phyloP scores from a whole-genome alignment of 2,329 filamentous ascomycete genomes.

The Escovopsis sp. region DNA sequence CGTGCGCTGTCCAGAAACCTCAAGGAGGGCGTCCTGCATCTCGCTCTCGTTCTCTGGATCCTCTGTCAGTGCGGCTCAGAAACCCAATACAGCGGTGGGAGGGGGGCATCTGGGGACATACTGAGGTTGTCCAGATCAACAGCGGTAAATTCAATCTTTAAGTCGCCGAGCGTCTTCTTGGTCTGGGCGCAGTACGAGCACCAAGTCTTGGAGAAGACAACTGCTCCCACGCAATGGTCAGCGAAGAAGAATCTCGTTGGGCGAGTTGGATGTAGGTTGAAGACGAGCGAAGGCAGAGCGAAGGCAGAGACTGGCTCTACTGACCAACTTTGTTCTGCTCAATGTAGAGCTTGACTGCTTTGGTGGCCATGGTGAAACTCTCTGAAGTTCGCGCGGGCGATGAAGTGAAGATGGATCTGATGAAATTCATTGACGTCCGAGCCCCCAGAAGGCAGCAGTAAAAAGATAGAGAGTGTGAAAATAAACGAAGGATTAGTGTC shows the following conservation, averaged over 20 bases:
- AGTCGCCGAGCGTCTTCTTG: constrained; percentile 57
- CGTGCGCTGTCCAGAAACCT: constrained; percentile 70
- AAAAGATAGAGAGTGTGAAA: too few species aligned
- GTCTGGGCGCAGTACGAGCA: constrained; percentile 82
- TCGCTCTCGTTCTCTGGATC: constrained; percentile 60
- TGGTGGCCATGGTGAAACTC: constrained; percentile 69
- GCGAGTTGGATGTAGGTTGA: neutral
- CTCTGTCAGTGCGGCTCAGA: too few species aligned
- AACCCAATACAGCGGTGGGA: neutral
- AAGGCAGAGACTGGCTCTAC: constrained; percentile 14
- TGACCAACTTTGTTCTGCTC: constrained; percentile 74
- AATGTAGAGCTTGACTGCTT: constrained; percentile 75
- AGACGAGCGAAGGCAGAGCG: constrained; percentile 1
- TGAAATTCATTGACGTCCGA: constrained; percentile 41
- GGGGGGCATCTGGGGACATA: constrained; percentile 30
- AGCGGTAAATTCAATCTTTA: constrained; percentile 57
- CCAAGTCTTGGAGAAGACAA: constrained; percentile 94
- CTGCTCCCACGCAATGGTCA: constrained; percentile 25
- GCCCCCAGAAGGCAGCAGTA: too few species aligned
- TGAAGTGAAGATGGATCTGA: constrained; percentile 56
- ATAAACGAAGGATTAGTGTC: too few species aligned
- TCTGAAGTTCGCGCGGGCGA: constrained; percentile 39
- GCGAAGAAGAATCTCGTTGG: neutral
- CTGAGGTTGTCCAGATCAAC: constrained; percentile 78
- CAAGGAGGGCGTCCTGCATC: constrained; percentile 68